Evolutionary conservation across 257 asterid genomes (phyloP), one percentile per base, ranked within the genome.

Genomic region (Solanum megistacrolobum): DNA sequence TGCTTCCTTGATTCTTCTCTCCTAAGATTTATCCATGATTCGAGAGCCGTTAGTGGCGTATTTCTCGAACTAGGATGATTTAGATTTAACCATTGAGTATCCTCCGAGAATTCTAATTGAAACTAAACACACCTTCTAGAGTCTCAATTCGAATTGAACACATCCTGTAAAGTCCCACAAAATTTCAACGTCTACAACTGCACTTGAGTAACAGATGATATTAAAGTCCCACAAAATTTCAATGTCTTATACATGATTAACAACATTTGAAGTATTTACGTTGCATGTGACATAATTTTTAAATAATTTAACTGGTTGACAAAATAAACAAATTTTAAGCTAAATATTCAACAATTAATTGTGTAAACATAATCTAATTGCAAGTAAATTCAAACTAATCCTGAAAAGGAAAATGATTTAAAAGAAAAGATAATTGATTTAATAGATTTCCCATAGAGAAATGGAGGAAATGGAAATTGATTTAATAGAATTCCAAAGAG

Each of bases 201-300:
- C 94, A 4, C 75, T 91, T 78, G 92, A 89, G 82, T 88, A 91
- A 69, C 83, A 89, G 18, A 83, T 92, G 90, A 89, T 93, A 71
- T 85, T 88, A 43, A 92, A 89, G 89, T 43, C 52, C 52, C 52
- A 12, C 52, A 43, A 43, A 43, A 43, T 43, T 43, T 43, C 52
- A 43, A 43, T 43, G 18, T 12, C 9, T 16, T 16, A 16, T 16
- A 52, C 23, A 6, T 6, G 3, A 71, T 71, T 31, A 71, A 71
- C 4, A 31, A 7, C 4, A 71, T 31, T 31, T 69, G 76, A 31
- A 69, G 4, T 31, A 6, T 7, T 69, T 69, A 3, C 3, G 3
- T 69, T 69, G 39, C n/a, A 12, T 69, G 38, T 69, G 18, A 68
- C 36, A 6, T 68, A 29, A 68, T 12, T 12, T 12, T 68, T 5